phyloP scores from a whole-genome alignment of 2,329 filamentous ascomycete species.

The Leptographium flavum region DNA sequence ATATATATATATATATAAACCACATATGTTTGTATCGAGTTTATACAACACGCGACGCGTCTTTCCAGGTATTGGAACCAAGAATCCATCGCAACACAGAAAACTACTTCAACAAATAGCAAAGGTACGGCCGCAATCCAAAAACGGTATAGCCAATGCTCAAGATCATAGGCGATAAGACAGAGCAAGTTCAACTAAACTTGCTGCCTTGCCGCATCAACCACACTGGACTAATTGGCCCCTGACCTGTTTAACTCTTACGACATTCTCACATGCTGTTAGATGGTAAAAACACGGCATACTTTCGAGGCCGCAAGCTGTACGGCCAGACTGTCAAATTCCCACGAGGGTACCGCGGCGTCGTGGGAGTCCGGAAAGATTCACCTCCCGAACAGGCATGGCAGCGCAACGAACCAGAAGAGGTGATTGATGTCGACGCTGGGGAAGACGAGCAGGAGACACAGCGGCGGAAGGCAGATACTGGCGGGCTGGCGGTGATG shows the following conservation, averaged over 20 bases:
- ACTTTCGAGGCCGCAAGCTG: conserved; percentile 71
- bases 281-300: conserved; percentile 40
- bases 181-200: conserved; percentile 49
- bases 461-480: conserved; percentile 21
- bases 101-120: too few species aligned
- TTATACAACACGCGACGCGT: too few species aligned
- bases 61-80: too few species aligned
- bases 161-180: conserved; percentile 17
- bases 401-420: conserved; percentile 2
- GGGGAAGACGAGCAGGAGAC: conserved; percentile 25
- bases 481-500: conserved; percentile 45
- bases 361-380: conserved; percentile 34
- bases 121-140: too few species aligned
- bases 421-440: conserved; percentile 20
- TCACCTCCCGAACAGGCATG: conserved; percentile 18
- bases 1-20: too few species aligned
- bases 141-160: conserved; percentile 33
- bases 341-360: conserved; percentile 56
- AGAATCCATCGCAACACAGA: too few species aligned
- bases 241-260: too few species aligned
- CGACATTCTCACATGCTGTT: too few species aligned
- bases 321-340: conserved; percentile 51
- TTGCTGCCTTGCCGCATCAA: conserved; percentile 70
- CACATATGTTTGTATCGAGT: too few species aligned
- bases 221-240: conserved; percentile 56